Evolutionary conservation across 441 rosid genomes (phyloP).

Genomic region (Erodium texanum): DNA sequence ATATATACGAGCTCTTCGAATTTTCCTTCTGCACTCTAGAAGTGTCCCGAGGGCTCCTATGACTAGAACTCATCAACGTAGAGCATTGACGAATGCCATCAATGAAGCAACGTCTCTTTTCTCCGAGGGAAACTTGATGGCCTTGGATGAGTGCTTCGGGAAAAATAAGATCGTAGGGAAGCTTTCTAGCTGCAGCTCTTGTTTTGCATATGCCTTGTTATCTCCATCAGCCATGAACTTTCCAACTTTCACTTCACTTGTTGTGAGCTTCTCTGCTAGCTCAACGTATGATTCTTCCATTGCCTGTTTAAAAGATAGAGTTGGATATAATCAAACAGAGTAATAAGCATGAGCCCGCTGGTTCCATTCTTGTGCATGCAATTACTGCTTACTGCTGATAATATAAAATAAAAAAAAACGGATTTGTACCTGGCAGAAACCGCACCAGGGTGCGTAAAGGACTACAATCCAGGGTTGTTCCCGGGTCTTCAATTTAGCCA

Average conservation of each 20-base stretch:
- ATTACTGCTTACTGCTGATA: no score
- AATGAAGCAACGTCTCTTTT: conserved; percentile 42
- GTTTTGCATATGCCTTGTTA: conserved; percentile 37
- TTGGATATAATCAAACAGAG: neutral
- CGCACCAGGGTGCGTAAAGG: conserved; percentile 53
- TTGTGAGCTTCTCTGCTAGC: conserved; percentile 35
- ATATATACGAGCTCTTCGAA: neutral
- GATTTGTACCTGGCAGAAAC: conserved; percentile 34
- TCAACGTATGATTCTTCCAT: conserved; percentile 44
- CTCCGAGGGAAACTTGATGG: conserved; percentile 43
- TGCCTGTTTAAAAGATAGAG: conserved; percentile 17
- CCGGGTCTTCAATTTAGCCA: conserved; percentile 30
- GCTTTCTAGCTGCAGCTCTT: conserved; percentile 34
- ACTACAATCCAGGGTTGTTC: conserved; percentile 44
- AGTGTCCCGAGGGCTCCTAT: neutral
- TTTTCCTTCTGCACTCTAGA: neutral
- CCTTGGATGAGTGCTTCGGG: conserved; percentile 34
- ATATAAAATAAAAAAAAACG: neutral
- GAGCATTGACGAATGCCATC: conserved; percentile 39
- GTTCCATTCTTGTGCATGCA: no score
- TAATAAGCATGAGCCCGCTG: no score
- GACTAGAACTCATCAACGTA: conserved; percentile 21
- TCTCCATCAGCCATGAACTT: conserved; percentile 45
- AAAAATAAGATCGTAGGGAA: conserved; percentile 44
- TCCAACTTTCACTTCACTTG: conserved; percentile 40